Base-by-base conservation (phyloP, 2,329 filamentous ascomycete species). In the Pseudogymnoascus sp. region DNA sequence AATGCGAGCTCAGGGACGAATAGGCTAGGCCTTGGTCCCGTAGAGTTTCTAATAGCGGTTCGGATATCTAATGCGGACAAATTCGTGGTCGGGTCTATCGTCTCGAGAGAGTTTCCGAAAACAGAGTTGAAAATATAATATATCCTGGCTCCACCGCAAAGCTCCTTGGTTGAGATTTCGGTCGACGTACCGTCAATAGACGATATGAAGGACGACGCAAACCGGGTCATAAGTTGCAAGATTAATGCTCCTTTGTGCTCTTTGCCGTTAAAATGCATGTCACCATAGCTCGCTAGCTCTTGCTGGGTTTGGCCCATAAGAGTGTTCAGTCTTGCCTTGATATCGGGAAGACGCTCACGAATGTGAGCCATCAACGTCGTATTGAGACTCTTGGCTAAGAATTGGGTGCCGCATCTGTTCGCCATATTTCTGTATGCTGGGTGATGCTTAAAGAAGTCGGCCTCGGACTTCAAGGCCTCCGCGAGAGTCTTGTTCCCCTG, bases 71-170 rank as follows among this genome's bases (percentile, higher is more conserved):
- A 85, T 13, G 93, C 90, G 6, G 95, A 95, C 65, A 99, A 87
- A 72, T 99, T 99, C 59, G 89, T 91, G 1, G 93, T 99, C 4
- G 95, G 95, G 70, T 99, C 93, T 69, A 99, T 96, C 21, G 92
- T 90, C 75, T 99, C 95, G 60, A 99, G 81, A 19, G 93, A 96
- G 76, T 93, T 97, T 64, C 95, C 95, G 76, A 97, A 99, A 46
- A 97, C 93, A 4, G 93, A 96, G 78, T 97, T 97, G 83, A 97
- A 97, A 69, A 97, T 97, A 78, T 97, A 97, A 79, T 97, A 97
- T 72, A 97, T 97, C 65, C 93, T 86, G 56, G 93, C 93, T 73
- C 93, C 93, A 72, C 93, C 93, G 71, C 93, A 96, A 10, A 97
- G 85, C 77, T 97, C 95, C 77, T 99, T 97, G 38, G 95, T 99